phyloP scores from a whole-genome alignment of 2,329 filamentous ascomycete genomes.

The Calonectria pauciramosa region DNA sequence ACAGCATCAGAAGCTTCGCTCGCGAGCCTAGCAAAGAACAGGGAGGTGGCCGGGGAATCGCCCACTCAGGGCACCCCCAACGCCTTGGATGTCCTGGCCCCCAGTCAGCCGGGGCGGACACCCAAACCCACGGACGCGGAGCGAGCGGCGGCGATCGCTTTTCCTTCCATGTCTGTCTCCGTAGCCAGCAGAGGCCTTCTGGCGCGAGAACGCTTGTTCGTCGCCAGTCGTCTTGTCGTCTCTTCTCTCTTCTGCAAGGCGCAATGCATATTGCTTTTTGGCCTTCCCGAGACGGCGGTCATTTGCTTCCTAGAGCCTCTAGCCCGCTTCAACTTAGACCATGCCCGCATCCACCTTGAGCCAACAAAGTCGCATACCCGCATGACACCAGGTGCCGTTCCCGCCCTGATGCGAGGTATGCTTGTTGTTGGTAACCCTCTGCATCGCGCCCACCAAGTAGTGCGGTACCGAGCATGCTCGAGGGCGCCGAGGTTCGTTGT shows the following conservation, averaged over 20 bases:
- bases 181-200: slow-evolving; percentile 20
- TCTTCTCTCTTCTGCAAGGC: slow-evolving; percentile 44
- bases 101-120: slow-evolving; percentile 42
- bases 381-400: slow-evolving; percentile 34
- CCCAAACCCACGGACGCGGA: slow-evolving; percentile 47
- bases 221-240: slow-evolving; percentile 37
- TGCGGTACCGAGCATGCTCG: slow-evolving; percentile 31
- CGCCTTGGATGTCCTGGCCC: slow-evolving; percentile 34
- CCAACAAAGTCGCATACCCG: slow-evolving; percentile 34
- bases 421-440: slow-evolving; percentile 36
- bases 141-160: slow-evolving; percentile 44
- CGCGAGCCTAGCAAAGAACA: slow-evolving; percentile 16
- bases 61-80: slow-evolving; percentile 22
- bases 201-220: slow-evolving; percentile 21
- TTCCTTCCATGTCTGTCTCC: slow-evolving; percentile 36
- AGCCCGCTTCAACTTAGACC: slow-evolving; percentile 38
- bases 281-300: slow-evolving; percentile 35
- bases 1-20: slow-evolving; percentile 21
- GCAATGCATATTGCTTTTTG: slow-evolving; percentile 42
- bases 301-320: slow-evolving; percentile 38
- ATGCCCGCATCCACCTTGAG: slow-evolving; percentile 43
- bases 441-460: slow-evolving; percentile 26
- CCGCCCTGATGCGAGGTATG: slow-evolving; percentile 32
- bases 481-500: slow-evolving; percentile 19
- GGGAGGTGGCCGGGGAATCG: slow-evolving; percentile 16